A percentile compares a stretch with the other conserved stretches of the same genome.
phyloP scores from a whole-genome alignment of 2,329 filamentous ascomycete species.

The Blastomyces parvus region DNA sequence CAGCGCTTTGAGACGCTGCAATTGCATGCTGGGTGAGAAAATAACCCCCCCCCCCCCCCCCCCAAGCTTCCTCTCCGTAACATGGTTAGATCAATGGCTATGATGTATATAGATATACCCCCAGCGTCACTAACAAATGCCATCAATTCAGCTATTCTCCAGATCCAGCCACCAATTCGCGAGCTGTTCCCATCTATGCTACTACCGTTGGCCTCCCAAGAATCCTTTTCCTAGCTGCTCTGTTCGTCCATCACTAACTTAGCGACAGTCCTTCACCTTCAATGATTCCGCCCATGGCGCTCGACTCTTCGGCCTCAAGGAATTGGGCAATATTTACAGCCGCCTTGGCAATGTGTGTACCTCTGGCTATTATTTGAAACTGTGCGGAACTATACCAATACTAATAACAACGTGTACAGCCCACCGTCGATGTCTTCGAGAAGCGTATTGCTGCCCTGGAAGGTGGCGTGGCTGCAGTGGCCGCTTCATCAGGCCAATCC shows the following conservation, averaged over 20 bases:
- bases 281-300: slow-evolving; percentile 94
- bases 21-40: slow-evolving; percentile 66
- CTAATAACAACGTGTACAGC: slow-evolving; percentile 40
- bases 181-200: slow-evolving; percentile 92
- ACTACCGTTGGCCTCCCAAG: slow-evolving; percentile 52
- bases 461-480: slow-evolving; percentile 78
- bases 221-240: not conserved
- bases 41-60: too few species aligned
- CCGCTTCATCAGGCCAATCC: slow-evolving; percentile 74
- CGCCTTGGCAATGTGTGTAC: slow-evolving; percentile 78
- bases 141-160: slow-evolving; percentile 56
- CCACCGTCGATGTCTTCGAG: slow-evolving; percentile 92
- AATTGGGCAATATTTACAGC: slow-evolving; percentile 96
- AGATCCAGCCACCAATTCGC: slow-evolving; percentile 71
- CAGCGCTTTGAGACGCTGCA: slow-evolving; percentile 72
- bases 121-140: not conserved
- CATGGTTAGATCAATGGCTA: not conserved
- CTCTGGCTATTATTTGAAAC: not conserved
- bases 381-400: not conserved
- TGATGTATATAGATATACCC: not conserved
- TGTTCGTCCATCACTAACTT: not conserved
- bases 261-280: slow-evolving; percentile 71
- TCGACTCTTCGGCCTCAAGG: slow-evolving; percentile 89
- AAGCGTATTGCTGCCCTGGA: slow-evolving; percentile 94
- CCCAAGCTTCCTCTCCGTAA: not conserved